Percentiles rank a stretch among this genome's conserved stretches.
Conservation (phyloP, 352 stramenopile species). For the Phytophthora ramorum region DNA sequence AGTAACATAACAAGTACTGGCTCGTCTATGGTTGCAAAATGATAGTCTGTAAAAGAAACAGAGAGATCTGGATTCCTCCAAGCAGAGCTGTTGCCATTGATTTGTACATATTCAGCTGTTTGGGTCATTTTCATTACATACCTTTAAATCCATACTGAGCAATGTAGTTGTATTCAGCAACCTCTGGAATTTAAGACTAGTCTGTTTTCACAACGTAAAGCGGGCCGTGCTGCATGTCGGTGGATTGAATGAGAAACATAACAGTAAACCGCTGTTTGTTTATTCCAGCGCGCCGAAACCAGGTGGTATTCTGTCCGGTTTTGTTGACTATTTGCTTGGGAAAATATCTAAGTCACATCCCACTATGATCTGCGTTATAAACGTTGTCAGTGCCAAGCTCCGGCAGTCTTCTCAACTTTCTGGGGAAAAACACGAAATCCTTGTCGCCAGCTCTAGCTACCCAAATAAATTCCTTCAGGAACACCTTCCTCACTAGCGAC, state of each 20-base stretch:
- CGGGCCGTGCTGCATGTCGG: background rate
- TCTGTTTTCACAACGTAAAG: conserved; percentile 1
- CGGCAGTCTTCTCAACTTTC: background rate
- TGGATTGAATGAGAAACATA: conserved; percentile 2
- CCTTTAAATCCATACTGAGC: background rate
- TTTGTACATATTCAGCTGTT: background rate
- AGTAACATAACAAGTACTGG: background rate
- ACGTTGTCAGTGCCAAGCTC: background rate
- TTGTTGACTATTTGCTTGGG: conserved; percentile 8
- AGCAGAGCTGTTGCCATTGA: conserved; percentile 1
- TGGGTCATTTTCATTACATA: background rate
- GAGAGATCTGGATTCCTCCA: conserved; percentile 1
- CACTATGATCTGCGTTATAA: conserved; percentile 6
- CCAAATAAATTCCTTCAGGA: no score
- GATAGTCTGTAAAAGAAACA: conserved; percentile 1
- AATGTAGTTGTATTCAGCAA: background rate
- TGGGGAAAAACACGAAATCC: background rate
- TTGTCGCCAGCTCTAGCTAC: background rate
- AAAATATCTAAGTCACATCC: conserved; percentile 3
- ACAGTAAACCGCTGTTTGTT: conserved; percentile 2
- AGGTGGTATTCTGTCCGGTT: background rate
- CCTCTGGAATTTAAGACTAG: background rate
- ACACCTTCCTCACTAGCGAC: no score
- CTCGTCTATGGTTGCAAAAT: background rate
- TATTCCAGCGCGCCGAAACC: conserved; percentile 2